A percentile compares a stretch with the other conserved stretches of the same genome.
phyloP scores from a whole-genome alignment of 805 yeast species.

The Sugiyamaella smithiae region DNA sequence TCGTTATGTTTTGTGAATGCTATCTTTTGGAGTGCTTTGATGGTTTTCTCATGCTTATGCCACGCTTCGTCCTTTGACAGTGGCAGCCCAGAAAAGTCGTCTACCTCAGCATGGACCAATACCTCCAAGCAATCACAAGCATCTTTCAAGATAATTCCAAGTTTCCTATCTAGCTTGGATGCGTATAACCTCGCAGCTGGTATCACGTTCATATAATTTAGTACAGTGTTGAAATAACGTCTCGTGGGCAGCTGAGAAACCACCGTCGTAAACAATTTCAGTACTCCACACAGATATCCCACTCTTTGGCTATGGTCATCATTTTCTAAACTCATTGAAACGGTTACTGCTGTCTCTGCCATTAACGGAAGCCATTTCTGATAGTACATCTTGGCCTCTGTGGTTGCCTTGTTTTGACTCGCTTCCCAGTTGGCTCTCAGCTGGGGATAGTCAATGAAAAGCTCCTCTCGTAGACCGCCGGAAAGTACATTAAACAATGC shows the following conservation, averaged over 20 bases:
- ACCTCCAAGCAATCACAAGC: conserved; percentile 24
- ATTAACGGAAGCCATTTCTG: too few relatives aligned
- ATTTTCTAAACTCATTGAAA: too few relatives aligned
- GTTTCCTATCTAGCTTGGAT: neutral
- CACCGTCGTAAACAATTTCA: conserved; percentile 31
- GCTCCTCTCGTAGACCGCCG: too few relatives aligned
- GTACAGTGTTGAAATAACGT: conserved; percentile 34
- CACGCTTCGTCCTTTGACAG: conserved; percentile 22
- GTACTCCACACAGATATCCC: too few relatives aligned
- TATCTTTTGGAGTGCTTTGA: conserved; percentile 28
- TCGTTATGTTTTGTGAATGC: conserved; percentile 26
- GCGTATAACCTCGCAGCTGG: neutral
- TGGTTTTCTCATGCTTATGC: conserved; percentile 9
- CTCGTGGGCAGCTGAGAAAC: conserved; percentile 45
- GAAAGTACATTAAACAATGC: too few relatives aligned
- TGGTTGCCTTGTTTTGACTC: too few relatives aligned
- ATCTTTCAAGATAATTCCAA: neutral
- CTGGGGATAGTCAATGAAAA: too few relatives aligned
- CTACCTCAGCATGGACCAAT: conserved; percentile 40
- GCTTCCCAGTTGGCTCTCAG: too few relatives aligned
- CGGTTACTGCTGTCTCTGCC: too few relatives aligned
- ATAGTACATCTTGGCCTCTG: too few relatives aligned
- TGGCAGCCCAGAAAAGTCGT: conserved; percentile 40
- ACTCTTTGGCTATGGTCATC: too few relatives aligned
- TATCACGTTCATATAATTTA: conserved; percentile 32